Conservation (phyloP, 2,329 filamentous ascomycete species). For the Penicillium sp. region DNA sequence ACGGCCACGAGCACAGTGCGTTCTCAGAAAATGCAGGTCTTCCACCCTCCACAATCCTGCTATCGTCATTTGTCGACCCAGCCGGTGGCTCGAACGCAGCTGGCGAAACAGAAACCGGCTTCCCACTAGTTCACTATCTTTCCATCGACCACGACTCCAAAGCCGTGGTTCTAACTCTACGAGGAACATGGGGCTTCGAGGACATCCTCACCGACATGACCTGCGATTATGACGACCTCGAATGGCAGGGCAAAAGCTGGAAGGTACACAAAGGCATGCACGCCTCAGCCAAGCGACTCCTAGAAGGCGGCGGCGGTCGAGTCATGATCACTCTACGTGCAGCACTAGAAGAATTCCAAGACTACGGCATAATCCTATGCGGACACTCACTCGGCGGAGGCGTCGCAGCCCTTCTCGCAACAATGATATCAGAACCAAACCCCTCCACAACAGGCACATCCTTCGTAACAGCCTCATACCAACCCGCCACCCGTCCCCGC, state of each 20-base stretch:
- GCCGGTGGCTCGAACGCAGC: constrained; percentile 65
- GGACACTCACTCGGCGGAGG: constrained; percentile 69
- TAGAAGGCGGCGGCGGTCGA: constrained; percentile 65
- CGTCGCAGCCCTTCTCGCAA: constrained; percentile 67
- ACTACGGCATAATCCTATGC: constrained; percentile 68
- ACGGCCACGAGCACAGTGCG: constrained; percentile 46
- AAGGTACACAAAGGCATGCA: constrained; percentile 74
- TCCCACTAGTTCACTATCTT: constrained; percentile 71
- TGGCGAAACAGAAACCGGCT: constrained; percentile 63
- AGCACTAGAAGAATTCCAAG: constrained; percentile 63
- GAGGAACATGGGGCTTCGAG: constrained; percentile 70
- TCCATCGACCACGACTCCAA: constrained; percentile 69
- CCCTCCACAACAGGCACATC: constrained; percentile 51
- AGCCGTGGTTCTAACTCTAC: constrained; percentile 69
- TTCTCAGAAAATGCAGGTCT: constrained; percentile 47
- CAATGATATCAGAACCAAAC: constrained; percentile 65
- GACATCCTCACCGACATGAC: constrained; percentile 72
- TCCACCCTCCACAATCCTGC: constrained; percentile 50
- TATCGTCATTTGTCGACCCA: constrained; percentile 69
- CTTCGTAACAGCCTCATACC: constrained; percentile 59
- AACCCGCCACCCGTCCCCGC: constrained; percentile 37
- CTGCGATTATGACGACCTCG: constrained; percentile 65
- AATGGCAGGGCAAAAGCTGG: constrained; percentile 61
- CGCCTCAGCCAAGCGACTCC: constrained; percentile 64
- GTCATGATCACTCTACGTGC: constrained; percentile 65